Evolutionary conservation across 2,329 filamentous ascomycete species (phyloP), one percentile per base, ranked within the genome.

Genomic region (Mycosphaerella sp.): DNA sequence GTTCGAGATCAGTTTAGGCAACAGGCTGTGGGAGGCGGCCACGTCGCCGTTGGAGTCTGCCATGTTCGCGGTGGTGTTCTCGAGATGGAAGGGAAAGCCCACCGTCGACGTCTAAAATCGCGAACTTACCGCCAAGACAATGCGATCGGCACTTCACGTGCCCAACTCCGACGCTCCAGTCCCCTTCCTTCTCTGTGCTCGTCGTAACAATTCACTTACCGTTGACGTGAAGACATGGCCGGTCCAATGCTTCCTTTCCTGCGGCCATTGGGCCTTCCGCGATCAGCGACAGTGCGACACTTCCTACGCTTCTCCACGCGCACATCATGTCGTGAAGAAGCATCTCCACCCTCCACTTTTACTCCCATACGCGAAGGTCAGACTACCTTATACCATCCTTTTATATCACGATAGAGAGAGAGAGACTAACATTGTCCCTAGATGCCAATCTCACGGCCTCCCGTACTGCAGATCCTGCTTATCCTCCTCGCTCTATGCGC

Each of bases 1-100:
- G 71, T 94, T 84, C 62, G 84, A 84, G 69, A 96, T 86, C 67
- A 98, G 78, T 74, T 90, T 89, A 65, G 89, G 87, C 64, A 96
- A 81, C 59, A 97, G 81, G 70, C 85, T 86, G 75, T 88, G 82
- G 70, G 86, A 77, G 21, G 48, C 52, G 41, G 34, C 81, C 72
- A 68, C 51, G 17, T 64, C 67, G 62, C 59, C 59, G 47, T 63
- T 60, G 52, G 61, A 55, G 59, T 66, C 67, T 53, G 71, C 70
- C 71, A 73, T 73, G 62, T 25, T 69, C 50, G 58, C 54, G 54
- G 46, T 55, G 4, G 14, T 41, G 21, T 25, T 25, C 5, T 25
- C 21, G 21, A 25, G 21, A 6, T 25, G 21, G 21, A 25, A 25
- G 21, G 21, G 21, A 25, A 25, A 25, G 21, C 21, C 21, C 21